Percentiles rank a stretch among this genome's conserved stretches.
phyloP scores from a whole-genome alignment of 1,284 basidiomycete species.

The Lentinus polychrous region DNA sequence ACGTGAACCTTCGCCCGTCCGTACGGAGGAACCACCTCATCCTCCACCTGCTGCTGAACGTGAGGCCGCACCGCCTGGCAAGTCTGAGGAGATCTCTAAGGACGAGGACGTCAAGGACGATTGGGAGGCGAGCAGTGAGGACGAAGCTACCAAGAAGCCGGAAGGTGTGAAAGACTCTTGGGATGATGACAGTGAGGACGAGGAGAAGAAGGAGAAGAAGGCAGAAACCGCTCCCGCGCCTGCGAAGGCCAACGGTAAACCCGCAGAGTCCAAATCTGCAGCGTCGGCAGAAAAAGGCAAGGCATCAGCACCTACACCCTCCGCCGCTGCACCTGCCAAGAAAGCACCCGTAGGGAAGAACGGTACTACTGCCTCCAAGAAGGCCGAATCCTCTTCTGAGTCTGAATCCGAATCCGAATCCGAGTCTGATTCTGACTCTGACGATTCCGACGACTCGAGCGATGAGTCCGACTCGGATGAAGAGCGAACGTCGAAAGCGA shows the following conservation, averaged over 20 bases:
- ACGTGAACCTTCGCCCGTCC: constrained; percentile 32
- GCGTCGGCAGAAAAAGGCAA: constrained; percentile 7
- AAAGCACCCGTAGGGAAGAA: constrained; percentile 25
- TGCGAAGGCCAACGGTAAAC: constrained; percentile 5
- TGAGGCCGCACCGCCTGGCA: neutral
- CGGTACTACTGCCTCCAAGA: constrained; percentile 1
- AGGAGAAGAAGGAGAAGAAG: constrained; percentile 31
- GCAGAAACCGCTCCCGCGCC: constrained; percentile 1
- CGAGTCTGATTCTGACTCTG: constrained; percentile 38
- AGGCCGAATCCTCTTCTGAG: constrained; percentile 17
- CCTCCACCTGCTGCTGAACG: constrained; percentile 20
- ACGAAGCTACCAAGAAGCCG: constrained; percentile 27
- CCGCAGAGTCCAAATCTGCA: constrained; percentile 18
- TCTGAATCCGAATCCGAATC: constrained; percentile 29
- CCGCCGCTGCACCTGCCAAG: constrained; percentile 24
- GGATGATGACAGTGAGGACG: constrained; percentile 80
- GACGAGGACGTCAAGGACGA: constrained; percentile 60
- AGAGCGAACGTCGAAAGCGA: constrained; percentile 58
- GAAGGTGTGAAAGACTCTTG: constrained; percentile 70
- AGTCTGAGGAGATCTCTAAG: constrained; percentile 8
- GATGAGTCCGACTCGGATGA: constrained; percentile 39
- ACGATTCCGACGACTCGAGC: constrained; percentile 36
- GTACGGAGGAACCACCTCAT: constrained; percentile 38
- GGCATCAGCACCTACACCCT: constrained; percentile 13
- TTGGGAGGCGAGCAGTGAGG: constrained; percentile 75